Evolutionary conservation across 257 asterid genomes (phyloP).

Genomic region (Thymus mandschuricus): DNA sequence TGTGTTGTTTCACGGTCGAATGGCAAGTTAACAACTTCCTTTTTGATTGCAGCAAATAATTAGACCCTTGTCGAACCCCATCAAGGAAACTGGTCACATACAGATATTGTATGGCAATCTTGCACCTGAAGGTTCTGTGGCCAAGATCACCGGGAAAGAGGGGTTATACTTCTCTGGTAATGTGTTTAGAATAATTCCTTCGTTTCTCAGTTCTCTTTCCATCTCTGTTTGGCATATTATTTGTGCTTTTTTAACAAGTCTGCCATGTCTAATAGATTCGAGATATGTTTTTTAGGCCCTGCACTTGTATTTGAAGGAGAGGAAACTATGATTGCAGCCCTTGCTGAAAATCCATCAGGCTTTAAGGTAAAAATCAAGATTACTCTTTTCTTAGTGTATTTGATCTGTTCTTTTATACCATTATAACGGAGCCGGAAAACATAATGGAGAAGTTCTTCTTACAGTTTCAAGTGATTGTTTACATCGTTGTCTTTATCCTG

Average conservation of each 20-base stretch:
- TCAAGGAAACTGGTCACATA: conserved; percentile 90
- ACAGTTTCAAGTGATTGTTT: conserved; percentile 15
- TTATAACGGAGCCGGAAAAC: neutral
- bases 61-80: conserved; percentile 84
- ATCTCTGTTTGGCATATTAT: neutral
- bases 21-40: conserved; percentile 26
- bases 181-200: neutral
- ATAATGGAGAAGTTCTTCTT: neutral
- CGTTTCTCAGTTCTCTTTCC: neutral
- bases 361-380: conserved; percentile 62
- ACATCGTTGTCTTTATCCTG: conserved; percentile 9
- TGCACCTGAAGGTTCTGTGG: conserved; percentile 98
- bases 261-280: neutral
- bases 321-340: conserved; percentile 88
- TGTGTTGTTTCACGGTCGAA: conserved; percentile 16
- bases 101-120: conserved; percentile 91
- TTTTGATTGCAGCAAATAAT: conserved; percentile 76
- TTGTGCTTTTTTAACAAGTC: neutral
- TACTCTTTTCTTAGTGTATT: neutral
- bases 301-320: conserved; percentile 98
- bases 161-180: conserved; percentile 90
- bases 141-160: conserved; percentile 98
- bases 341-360: conserved; percentile 71
- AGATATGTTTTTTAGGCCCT: conserved; percentile 56
- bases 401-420: neutral